These are phyloP conservation scores for Phytomonas francai DNA, from an alignment of 208 protist species.

Conservation along the genomic window DNA sequence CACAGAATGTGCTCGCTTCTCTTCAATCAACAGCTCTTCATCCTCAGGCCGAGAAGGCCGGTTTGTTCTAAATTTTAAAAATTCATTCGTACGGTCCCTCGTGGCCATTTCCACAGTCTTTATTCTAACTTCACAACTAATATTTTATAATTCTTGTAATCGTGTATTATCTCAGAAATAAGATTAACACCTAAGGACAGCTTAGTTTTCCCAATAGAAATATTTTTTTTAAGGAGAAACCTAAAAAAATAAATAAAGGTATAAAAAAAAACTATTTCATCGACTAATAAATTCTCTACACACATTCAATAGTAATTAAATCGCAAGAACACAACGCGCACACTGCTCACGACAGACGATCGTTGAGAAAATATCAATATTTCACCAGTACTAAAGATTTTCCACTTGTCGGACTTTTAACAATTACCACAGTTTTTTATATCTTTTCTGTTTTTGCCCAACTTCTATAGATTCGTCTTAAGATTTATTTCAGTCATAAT, in stretches of 20 bases:
- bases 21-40: conserved; percentile 63
- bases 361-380: too few species aligned
- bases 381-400: too few species aligned
- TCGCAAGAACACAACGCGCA: not conserved
- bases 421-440: too few species aligned
- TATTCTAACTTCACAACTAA: not conserved
- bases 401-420: too few species aligned
- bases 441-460: too few species aligned
- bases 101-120: conserved; percentile 51
- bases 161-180: too few species aligned
- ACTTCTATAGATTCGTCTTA: conserved; percentile 1
- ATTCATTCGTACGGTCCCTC: conserved; percentile 79
- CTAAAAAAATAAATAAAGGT: not conserved
- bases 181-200: too few species aligned
- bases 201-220: not conserved
- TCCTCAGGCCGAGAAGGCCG: conserved; percentile 51
- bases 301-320: not conserved
- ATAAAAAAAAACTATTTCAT: too few species aligned
- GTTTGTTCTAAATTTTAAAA: conserved; percentile 74
- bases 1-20: conserved; percentile 38
- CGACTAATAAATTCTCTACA: too few species aligned
- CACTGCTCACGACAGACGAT: too few species aligned
- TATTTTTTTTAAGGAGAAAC: not conserved
- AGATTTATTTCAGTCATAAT: not conserved
- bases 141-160: too few species aligned